Conservation (phyloP, 805 yeast species). For the Hanseniaspora meyeri region DNA sequence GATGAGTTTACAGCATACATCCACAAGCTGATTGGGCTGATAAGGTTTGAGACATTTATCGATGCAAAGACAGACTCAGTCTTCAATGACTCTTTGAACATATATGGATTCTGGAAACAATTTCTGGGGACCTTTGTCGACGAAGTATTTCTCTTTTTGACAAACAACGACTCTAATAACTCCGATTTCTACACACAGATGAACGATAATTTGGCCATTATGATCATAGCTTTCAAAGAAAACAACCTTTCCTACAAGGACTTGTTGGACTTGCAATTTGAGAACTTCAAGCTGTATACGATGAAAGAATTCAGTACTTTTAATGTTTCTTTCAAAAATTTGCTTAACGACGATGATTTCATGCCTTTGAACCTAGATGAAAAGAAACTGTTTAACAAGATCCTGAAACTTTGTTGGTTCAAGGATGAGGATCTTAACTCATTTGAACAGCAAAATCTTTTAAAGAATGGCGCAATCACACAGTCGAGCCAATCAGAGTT, state of each 20-base stretch:
- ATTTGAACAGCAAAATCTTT: slow-evolving; percentile 10
- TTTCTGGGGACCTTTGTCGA: slow-evolving; percentile 49
- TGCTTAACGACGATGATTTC: slow-evolving; percentile 69
- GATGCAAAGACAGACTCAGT: slow-evolving; percentile 51
- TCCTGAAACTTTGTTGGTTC: slow-evolving; percentile 60
- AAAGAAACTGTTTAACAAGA: slow-evolving; percentile 45
- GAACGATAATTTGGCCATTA: slow-evolving; percentile 54
- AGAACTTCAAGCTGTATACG: slow-evolving; percentile 50
- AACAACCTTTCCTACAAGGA: slow-evolving; percentile 47
- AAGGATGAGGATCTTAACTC: slow-evolving; percentile 36
- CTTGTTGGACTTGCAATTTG: slow-evolving; percentile 49
- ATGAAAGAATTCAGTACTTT: slow-evolving; percentile 43
- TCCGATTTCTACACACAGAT: slow-evolving; percentile 39
- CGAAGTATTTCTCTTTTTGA: slow-evolving; percentile 38
- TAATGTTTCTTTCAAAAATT: slow-evolving; percentile 44
- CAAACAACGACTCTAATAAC: slow-evolving; percentile 29
- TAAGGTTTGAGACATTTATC: slow-evolving; percentile 60
- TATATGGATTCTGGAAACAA: slow-evolving; percentile 60
- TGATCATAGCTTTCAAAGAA: slow-evolving; percentile 65
- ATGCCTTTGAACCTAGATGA: slow-evolving; percentile 71
- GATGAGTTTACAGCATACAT: slow-evolving; percentile 40
- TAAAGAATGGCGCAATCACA: slow-evolving; percentile 2
- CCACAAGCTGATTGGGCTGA: slow-evolving; percentile 57
- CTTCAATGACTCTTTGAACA: slow-evolving; percentile 42
- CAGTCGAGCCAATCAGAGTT: slow-evolving; percentile 27